phyloP scores from a whole-genome alignment of 306 rosid genomes.

The Leucaena leucocephala region DNA sequence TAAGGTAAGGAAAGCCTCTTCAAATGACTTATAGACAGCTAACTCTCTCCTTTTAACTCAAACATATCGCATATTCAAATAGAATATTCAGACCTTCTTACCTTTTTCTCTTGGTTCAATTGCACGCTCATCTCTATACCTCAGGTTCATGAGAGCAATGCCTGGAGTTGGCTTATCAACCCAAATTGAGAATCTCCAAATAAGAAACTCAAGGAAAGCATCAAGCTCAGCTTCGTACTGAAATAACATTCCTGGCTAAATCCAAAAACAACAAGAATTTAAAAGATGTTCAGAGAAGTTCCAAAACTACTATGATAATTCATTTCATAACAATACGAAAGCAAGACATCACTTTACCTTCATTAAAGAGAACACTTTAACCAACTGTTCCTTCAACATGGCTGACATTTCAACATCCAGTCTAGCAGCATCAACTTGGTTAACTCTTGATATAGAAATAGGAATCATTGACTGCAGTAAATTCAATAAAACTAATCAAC shows the following conservation, averaged over 20 bases:
- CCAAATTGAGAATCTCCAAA: slow-evolving; percentile 98
- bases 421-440: slow-evolving; percentile 95
- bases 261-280: slow-evolving; percentile 51
- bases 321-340: slow-evolving; percentile 5
- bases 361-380: slow-evolving; percentile 91
- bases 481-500: slow-evolving; percentile 7
- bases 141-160: slow-evolving; percentile 90
- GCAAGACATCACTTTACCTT: slow-evolving; percentile 61
- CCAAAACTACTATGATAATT: slow-evolving; percentile 2
- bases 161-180: slow-evolving; percentile 99
- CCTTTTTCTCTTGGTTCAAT: slow-evolving; percentile 76
- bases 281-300: slow-evolving; percentile 27
- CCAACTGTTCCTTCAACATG: slow-evolving; percentile 96
- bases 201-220: slow-evolving; percentile 97
- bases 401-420: slow-evolving; percentile 96
- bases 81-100: slow-evolving; percentile 43
- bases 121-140: slow-evolving; percentile 94
- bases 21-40: background rate
- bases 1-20: background rate
- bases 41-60: background rate
- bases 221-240: slow-evolving; percentile 91
- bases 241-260: slow-evolving; percentile 99
- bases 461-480: slow-evolving; percentile 66
- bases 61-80: background rate
- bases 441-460: slow-evolving; percentile 90